Percentiles rank a stretch among this genome's conserved stretches.
Evolutionary conservation across 2,329 filamentous ascomycete genomes (phyloP).

Genomic region (Scedosporium minutisporum): DNA sequence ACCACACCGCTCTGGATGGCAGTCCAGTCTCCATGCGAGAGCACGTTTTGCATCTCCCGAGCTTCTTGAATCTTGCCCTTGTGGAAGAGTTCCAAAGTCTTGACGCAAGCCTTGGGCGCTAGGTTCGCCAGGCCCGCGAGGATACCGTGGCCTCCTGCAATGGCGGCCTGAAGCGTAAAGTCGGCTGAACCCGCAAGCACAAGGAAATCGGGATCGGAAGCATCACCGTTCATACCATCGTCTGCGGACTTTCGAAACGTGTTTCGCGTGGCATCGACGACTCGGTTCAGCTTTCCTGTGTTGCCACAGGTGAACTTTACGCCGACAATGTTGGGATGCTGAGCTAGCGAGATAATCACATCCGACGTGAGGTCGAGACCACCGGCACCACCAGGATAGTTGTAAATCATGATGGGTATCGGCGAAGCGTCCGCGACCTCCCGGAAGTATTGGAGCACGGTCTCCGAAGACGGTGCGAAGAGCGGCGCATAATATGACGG

Average conservation of each 20-base stretch:
- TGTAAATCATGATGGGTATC: conserved; percentile 53
- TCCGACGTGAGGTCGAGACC: conserved; percentile 51
- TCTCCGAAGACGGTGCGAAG: conserved; percentile 48
- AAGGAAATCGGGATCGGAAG: conserved; percentile 39
- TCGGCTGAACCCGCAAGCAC: conserved; percentile 66
- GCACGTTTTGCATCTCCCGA: conserved; percentile 51
- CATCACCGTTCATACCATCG: not conserved
- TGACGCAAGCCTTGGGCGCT: conserved; percentile 55
- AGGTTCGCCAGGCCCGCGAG: conserved; percentile 66
- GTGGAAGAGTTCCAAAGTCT: conserved; percentile 50
- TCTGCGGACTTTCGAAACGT: not conserved
- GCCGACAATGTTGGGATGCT: conserved; percentile 49
- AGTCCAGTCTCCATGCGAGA: conserved; percentile 62
- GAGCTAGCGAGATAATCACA: conserved; percentile 40
- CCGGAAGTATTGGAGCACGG: conserved; percentile 44
- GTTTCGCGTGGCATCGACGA: conserved; percentile 33
- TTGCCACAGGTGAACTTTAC: conserved; percentile 57
- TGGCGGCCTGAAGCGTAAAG: conserved; percentile 59
- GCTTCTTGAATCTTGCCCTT: conserved; percentile 50
- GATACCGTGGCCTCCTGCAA: conserved; percentile 61
- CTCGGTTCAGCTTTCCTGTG: conserved; percentile 47
- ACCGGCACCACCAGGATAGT: conserved; percentile 48
- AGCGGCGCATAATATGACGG: conserved; percentile 66
- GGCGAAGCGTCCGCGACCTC: conserved; percentile 49
- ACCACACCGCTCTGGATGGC: conserved; percentile 64